Evolutionary conservation across 805 yeast species (phyloP).

Genomic region (Barnettozyma sp.): DNA sequence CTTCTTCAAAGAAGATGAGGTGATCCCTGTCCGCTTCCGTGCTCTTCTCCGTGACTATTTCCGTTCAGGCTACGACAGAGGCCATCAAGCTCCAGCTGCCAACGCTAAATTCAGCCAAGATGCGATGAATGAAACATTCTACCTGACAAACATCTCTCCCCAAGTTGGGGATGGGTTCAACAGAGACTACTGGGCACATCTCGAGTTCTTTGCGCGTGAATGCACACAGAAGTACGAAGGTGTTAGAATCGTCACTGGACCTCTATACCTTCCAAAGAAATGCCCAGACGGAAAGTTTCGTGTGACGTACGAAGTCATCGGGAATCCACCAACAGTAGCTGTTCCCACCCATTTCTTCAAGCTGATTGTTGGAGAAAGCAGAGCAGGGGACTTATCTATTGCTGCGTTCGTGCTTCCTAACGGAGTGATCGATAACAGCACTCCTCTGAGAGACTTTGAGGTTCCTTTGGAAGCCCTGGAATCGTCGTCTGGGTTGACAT

Average conservation of each 20-base stretch:
- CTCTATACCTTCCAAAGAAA: conserved; percentile 76
- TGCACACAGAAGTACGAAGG: conserved; percentile 63
- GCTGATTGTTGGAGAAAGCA: conserved; percentile 74
- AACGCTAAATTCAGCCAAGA: conserved; percentile 84
- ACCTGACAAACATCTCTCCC: conserved; percentile 85
- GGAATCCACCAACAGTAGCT: conserved; percentile 93
- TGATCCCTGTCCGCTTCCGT: conserved; percentile 69
- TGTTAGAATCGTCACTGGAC: conserved; percentile 90
- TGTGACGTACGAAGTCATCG: conserved; percentile 87
- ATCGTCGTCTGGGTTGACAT: conserved; percentile 76
- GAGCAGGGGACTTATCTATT: conserved; percentile 47
- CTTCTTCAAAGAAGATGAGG: conserved; percentile 80
- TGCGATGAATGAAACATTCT: conserved; percentile 95
- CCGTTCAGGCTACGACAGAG: conserved; percentile 93
- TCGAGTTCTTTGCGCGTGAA: conserved; percentile 81
- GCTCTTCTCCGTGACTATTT: conserved; percentile 79
- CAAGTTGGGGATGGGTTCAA: conserved; percentile 98
- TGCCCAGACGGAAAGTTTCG: conserved; percentile 74
- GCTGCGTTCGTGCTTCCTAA: conserved; percentile 95
- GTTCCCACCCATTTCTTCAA: conserved; percentile 98
- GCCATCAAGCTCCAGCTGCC: conserved; percentile 98
- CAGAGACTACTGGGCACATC: conserved; percentile 96
- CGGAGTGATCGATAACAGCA: conserved; percentile 62
- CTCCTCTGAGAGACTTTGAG: conserved; percentile 67
- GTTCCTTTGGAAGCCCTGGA: conserved; percentile 90